These are phyloP conservation scores for Westerdykella sp. DNA, from an alignment of 2,329 filamentous ascomycete species.

Conservation along the genomic window DNA sequence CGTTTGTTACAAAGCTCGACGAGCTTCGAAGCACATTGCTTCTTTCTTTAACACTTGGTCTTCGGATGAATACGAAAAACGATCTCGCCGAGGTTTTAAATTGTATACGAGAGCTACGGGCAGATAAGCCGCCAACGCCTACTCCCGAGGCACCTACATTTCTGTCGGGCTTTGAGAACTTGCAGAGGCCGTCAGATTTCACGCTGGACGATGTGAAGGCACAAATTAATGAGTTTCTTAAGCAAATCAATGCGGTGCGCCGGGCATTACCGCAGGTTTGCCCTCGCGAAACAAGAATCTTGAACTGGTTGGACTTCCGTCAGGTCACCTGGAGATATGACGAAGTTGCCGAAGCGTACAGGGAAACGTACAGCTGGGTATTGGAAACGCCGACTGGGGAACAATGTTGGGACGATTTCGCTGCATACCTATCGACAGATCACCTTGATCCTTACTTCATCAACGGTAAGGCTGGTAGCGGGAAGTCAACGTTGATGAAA, in stretches of 20 bases:
- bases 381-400: conserved; percentile 1
- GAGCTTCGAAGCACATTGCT: conserved; percentile 6
- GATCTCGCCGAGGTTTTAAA: conserved; percentile 2
- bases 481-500: conserved; percentile 33
- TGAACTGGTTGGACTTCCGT: conserved; percentile 10
- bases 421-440: not conserved
- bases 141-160: not conserved
- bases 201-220: not conserved
- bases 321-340: conserved; percentile 11
- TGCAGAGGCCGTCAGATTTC: not conserved
- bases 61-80: conserved; percentile 3
- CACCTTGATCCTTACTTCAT: conserved; percentile 24
- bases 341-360: conserved; percentile 7
- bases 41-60: conserved; percentile 6
- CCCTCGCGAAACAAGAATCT: conserved; percentile 3
- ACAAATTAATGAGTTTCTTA: conserved; percentile 1
- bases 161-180: not conserved
- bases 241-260: not conserved
- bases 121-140: not conserved
- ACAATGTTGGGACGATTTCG: conserved; percentile 2
- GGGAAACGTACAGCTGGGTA: conserved; percentile 4
- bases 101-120: conserved; percentile 3
- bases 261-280: not conserved
- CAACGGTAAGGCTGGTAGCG: conserved; percentile 31
- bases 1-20: conserved; percentile 6